Evolutionary conservation across 208 protist genomes (phyloP).

Genomic region (Leishmania tropica): DNA sequence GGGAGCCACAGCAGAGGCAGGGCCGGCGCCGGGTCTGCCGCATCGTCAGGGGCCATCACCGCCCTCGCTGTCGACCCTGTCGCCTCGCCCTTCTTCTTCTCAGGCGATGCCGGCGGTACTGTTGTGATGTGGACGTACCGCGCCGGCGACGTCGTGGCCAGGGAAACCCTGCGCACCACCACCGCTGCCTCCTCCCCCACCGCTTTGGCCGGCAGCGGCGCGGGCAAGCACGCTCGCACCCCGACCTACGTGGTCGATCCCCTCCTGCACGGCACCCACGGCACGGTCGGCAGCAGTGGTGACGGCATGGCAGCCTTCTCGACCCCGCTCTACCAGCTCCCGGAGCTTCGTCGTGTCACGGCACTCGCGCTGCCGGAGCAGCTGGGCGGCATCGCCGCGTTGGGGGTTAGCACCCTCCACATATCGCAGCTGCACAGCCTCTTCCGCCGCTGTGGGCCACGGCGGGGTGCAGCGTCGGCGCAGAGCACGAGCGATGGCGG

Average conservation of each 20-base stretch:
- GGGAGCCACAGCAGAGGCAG: neutral
- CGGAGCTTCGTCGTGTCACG: constrained; percentile 38
- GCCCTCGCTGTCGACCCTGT: constrained; percentile 42
- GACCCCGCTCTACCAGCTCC: constrained; percentile 33
- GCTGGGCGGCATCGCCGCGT: constrained; percentile 17
- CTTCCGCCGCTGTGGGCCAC: constrained; percentile 18
- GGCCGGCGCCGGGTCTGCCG: neutral
- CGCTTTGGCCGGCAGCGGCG: constrained; percentile 2
- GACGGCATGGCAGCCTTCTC: constrained; percentile 8
- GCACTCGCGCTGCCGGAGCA: constrained; percentile 21
- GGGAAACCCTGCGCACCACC: constrained; percentile 21
- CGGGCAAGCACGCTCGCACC: constrained; percentile 5
- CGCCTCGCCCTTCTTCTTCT: constrained; percentile 62
- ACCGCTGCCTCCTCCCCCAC: neutral
- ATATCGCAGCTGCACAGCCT: constrained; percentile 30
- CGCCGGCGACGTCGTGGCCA: constrained; percentile 28
- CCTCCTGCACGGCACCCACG: neutral
- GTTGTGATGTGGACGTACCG: constrained; percentile 62
- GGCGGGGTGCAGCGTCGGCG: neutral
- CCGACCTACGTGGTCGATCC: constrained; percentile 13
- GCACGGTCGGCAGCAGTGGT: neutral
- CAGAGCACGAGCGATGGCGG: constrained; percentile 16
- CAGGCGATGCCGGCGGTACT: constrained; percentile 44
- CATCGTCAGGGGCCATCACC: constrained; percentile 24
- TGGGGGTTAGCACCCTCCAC: constrained; percentile 26